Conservation (phyloP, 192 early-diverging fungal genomes). For the Podila epicladia region DNA sequence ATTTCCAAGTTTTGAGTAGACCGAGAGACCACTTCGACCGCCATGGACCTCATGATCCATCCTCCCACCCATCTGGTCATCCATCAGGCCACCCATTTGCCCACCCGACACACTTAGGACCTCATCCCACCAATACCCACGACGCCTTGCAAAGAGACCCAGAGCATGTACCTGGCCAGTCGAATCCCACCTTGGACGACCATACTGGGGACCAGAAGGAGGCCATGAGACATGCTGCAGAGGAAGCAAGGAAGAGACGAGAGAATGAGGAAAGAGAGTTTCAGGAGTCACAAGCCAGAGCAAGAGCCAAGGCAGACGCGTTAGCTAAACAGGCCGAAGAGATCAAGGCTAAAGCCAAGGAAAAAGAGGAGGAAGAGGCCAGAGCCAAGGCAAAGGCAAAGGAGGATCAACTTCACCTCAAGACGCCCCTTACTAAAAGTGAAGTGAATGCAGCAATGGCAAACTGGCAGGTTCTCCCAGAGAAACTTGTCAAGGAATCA, state of each 20-base stretch:
- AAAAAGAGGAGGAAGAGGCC: constrained; percentile 15
- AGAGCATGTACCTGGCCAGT: neutral
- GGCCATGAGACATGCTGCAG: constrained; percentile 40
- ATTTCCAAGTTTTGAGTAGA: constrained; percentile 33
- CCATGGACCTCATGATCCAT: constrained; percentile 11
- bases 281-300: constrained; percentile 31
- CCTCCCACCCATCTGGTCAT: neutral
- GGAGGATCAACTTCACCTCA: constrained; percentile 3
- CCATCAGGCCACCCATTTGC: neutral
- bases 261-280: constrained; percentile 29
- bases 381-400: constrained; percentile 6
- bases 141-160: constrained; percentile 7
- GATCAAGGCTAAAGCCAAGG: constrained; percentile 18
- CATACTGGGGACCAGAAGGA: constrained; percentile 38
- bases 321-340: constrained; percentile 19
- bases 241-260: constrained; percentile 36
- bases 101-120: neutral
- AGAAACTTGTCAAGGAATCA: constrained; percentile 21
- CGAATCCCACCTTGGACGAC: constrained; percentile 8
- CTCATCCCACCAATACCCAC: constrained; percentile 1
- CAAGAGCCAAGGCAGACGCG: constrained; percentile 27
- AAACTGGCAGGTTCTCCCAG: constrained; percentile 19
- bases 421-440: neutral
- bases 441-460: constrained; percentile 19
- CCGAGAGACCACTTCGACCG: constrained; percentile 21